phyloP scores from a whole-genome alignment of 371 early-diverging fungal genomes.

The Saksenaea vasiformis region DNA sequence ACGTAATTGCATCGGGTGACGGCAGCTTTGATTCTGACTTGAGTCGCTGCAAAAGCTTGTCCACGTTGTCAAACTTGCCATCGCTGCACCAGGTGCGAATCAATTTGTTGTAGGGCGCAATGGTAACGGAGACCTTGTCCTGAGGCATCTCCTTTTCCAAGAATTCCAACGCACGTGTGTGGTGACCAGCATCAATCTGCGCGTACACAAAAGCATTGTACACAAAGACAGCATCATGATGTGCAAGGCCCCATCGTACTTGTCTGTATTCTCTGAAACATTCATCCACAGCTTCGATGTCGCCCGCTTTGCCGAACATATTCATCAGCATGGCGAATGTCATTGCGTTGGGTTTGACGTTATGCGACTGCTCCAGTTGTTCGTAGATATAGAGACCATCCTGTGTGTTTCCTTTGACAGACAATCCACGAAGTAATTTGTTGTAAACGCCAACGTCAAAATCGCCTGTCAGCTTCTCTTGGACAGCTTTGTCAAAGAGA shows the following conservation, averaged over 20 bases:
- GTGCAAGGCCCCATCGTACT: constrained; percentile 17
- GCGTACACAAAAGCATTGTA: constrained; percentile 52
- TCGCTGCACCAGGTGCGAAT: constrained; percentile 33
- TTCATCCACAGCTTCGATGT: constrained; percentile 40
- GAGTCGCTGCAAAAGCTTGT: constrained; percentile 24
- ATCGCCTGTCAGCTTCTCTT: constrained; percentile 32
- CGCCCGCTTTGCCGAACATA: constrained; percentile 51
- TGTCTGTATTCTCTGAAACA: constrained; percentile 51
- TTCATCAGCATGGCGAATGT: constrained; percentile 51
- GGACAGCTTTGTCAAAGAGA: constrained; percentile 45
- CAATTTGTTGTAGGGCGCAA: constrained; percentile 44
- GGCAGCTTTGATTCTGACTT: constrained; percentile 25
- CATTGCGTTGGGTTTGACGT: constrained; percentile 32
- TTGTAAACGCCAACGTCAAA: constrained; percentile 52
- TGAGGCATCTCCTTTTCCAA: constrained; percentile 40
- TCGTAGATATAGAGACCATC: constrained; percentile 53
- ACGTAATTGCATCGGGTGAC: constrained; percentile 41
- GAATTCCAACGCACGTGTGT: constrained; percentile 40
- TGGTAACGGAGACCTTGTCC: constrained; percentile 31
- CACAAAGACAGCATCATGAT: constrained; percentile 37
- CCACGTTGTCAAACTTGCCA: constrained; percentile 30
- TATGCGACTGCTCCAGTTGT: constrained; percentile 40
- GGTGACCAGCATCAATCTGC: constrained; percentile 42
- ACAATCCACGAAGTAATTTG: constrained; percentile 36
- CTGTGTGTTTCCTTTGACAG: constrained; percentile 39